These are phyloP conservation scores for Paraphoma sp. DNA, from an alignment of 2,329 filamentous ascomycete species.

Conservation along the genomic window DNA sequence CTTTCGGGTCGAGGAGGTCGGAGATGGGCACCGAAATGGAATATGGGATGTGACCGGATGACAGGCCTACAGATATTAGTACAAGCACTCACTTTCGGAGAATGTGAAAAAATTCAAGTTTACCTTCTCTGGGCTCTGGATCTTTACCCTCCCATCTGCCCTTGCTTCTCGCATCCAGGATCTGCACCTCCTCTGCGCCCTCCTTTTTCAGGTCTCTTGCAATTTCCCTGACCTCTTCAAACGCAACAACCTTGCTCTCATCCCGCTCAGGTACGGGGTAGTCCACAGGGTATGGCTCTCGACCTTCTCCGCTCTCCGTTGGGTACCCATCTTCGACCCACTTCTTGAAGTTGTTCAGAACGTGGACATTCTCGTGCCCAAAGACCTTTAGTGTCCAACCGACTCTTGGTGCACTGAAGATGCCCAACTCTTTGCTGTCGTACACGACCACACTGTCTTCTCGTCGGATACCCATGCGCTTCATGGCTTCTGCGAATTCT, in stretches of 20 bases:
- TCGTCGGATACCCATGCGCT: constrained; percentile 80
- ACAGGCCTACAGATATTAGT: constrained; percentile 56
- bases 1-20: constrained; percentile 79
- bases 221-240: constrained; percentile 81
- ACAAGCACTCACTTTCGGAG: not conserved
- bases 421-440: constrained; percentile 86
- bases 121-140: constrained; percentile 82
- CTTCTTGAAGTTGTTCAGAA: constrained; percentile 94
- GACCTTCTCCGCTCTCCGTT: constrained; percentile 76
- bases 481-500: constrained; percentile 87
- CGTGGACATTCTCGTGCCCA: constrained; percentile 85
- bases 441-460: constrained; percentile 95
- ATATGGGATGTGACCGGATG: constrained; percentile 90
- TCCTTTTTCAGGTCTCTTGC: constrained; percentile 81
- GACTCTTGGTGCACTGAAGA: constrained; percentile 92
- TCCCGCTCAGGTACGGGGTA: constrained; percentile 57
- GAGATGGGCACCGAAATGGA: constrained; percentile 83
- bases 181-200: constrained; percentile 81
- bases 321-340: constrained; percentile 87
- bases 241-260: constrained; percentile 73
- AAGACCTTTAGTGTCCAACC: constrained; percentile 93
- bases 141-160: constrained; percentile 84
- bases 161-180: constrained; percentile 82
- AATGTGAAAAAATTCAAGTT: not conserved
- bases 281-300: constrained; percentile 51